Conservation (phyloP, 208 protist species). For the Wallacemonas sp. region DNA sequence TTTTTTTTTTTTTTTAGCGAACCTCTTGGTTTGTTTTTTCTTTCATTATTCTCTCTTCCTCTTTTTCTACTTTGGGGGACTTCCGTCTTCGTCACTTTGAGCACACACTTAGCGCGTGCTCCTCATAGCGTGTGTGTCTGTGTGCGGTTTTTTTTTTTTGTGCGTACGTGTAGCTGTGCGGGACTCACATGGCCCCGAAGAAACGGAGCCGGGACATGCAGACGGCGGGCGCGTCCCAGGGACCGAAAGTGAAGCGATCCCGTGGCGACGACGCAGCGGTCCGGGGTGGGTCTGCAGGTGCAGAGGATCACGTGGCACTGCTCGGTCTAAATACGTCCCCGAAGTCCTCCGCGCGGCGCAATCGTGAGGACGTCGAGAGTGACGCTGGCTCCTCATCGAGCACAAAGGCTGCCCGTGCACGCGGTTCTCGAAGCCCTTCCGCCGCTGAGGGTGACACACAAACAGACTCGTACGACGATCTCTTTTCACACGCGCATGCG, state of each 20-base stretch:
- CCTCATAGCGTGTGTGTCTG: conserved; percentile 13
- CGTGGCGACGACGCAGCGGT: too few species aligned
- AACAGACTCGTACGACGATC: not conserved
- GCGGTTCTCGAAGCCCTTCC: conserved; percentile 1
- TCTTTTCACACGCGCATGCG: not conserved
- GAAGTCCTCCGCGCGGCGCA: not conserved
- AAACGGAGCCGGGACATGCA: not conserved
- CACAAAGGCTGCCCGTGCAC: not conserved
- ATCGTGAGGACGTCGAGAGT: not conserved
- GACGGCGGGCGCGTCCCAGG: too few species aligned
- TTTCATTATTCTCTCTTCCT: conserved; percentile 11
- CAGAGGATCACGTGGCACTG: too few species aligned
- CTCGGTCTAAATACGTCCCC: too few species aligned
- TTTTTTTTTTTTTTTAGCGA: too few species aligned
- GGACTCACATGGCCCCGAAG: conserved; percentile 2
- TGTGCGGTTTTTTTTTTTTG: conserved; percentile 1
- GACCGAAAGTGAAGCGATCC: too few species aligned
- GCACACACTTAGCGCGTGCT: too few species aligned
- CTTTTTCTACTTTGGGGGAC: conserved; percentile 2
- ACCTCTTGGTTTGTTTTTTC: too few species aligned
- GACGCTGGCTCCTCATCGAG: conserved; percentile 1
- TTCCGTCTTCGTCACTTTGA: not conserved
- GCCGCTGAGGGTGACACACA: not conserved
- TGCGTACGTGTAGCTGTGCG: not conserved
- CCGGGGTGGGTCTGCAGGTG: too few species aligned